Conservation (phyloP, 495 filamentous ascomycete genomes). For the Podospora sp. region DNA sequence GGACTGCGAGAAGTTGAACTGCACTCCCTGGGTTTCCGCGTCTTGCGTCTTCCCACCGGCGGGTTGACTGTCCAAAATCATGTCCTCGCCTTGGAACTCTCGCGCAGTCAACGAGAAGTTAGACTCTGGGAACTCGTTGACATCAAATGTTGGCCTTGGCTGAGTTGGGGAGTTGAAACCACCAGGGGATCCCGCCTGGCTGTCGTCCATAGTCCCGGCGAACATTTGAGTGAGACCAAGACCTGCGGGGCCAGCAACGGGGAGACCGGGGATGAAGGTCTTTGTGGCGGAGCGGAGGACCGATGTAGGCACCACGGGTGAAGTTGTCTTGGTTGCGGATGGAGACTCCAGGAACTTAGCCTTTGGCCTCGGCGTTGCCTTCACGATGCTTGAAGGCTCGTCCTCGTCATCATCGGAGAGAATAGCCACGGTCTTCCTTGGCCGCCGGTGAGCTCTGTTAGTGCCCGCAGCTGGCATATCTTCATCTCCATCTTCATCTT, state of each 20-base stretch:
- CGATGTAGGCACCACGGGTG: constrained; percentile 53
- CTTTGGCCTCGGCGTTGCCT: constrained; percentile 50
- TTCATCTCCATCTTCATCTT: constrained; percentile 45
- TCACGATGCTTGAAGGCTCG: constrained; percentile 48
- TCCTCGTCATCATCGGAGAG: constrained; percentile 70
- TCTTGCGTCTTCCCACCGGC: constrained; percentile 34
- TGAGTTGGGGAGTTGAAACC: constrained; percentile 36
- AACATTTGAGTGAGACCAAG: constrained; percentile 89
- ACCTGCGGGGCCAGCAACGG: constrained; percentile 56
- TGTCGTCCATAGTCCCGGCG: constrained; percentile 83
- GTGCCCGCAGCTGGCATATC: constrained; percentile 40
- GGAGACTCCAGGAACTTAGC: constrained; percentile 40
- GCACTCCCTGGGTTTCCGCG: constrained; percentile 49
- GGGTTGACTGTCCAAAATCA: constrained; percentile 68
- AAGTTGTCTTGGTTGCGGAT: constrained; percentile 35
- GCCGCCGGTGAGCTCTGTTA: constrained; percentile 35
- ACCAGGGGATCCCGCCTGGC: constrained; percentile 40
- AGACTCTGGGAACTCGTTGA: constrained; percentile 47
- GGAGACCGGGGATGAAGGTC: constrained; percentile 62
- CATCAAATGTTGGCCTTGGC: constrained; percentile 45
- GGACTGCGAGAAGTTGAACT: constrained; percentile 56
- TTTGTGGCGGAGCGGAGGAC: constrained; percentile 60
- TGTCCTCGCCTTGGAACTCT: constrained; percentile 52
- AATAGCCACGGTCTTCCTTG: constrained; percentile 49
- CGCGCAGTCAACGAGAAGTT: constrained; percentile 52